These are phyloP conservation scores for Penicillium sp. DNA, from an alignment of 2,329 filamentous ascomycete genomes.

Conservation along the genomic window DNA sequence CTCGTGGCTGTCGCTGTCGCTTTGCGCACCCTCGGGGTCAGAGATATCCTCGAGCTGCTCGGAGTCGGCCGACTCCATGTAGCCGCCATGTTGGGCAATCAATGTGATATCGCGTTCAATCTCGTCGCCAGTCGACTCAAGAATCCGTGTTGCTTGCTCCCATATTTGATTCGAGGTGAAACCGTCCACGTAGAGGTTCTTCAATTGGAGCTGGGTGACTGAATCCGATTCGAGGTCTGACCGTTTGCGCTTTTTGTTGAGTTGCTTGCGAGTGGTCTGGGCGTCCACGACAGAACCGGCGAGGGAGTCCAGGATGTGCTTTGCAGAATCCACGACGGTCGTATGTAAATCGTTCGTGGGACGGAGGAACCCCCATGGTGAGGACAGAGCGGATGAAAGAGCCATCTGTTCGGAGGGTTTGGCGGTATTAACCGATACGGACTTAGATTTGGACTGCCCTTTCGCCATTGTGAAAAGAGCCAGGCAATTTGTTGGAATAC, in stretches of 20 bases:
- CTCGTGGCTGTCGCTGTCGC: slow-evolving; percentile 17
- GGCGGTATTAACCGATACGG: background rate
- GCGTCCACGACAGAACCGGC: slow-evolving; percentile 71
- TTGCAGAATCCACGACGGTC: slow-evolving; percentile 72
- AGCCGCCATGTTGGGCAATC: slow-evolving; percentile 27
- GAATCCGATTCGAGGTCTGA: slow-evolving; percentile 51
- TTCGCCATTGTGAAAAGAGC: slow-evolving; percentile 18
- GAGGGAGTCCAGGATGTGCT: slow-evolving; percentile 74
- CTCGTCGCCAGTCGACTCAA: slow-evolving; percentile 62
- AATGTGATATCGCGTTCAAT: slow-evolving; percentile 51
- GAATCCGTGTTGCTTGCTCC: slow-evolving; percentile 85
- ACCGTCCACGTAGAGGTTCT: slow-evolving; percentile 80
- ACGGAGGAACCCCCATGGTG: slow-evolving; percentile 74
- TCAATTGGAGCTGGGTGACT: slow-evolving; percentile 65
- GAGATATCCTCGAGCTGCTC: slow-evolving; percentile 13
- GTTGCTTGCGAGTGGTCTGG: slow-evolving; percentile 67
- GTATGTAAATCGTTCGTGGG: slow-evolving; percentile 66
- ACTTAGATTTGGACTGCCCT: slow-evolving; percentile 9
- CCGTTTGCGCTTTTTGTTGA: slow-evolving; percentile 74
- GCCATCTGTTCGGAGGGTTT: slow-evolving; percentile 5
- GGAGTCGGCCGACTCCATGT: slow-evolving; percentile 9
- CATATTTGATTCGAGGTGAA: slow-evolving; percentile 89
- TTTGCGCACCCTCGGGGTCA: slow-evolving; percentile 16
- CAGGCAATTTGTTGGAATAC: background rate
- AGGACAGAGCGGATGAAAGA: slow-evolving; percentile 50